These are phyloP conservation scores for Botryococcus braunii DNA, from an alignment of 163 green algal species.

Conservation along the genomic window DNA sequence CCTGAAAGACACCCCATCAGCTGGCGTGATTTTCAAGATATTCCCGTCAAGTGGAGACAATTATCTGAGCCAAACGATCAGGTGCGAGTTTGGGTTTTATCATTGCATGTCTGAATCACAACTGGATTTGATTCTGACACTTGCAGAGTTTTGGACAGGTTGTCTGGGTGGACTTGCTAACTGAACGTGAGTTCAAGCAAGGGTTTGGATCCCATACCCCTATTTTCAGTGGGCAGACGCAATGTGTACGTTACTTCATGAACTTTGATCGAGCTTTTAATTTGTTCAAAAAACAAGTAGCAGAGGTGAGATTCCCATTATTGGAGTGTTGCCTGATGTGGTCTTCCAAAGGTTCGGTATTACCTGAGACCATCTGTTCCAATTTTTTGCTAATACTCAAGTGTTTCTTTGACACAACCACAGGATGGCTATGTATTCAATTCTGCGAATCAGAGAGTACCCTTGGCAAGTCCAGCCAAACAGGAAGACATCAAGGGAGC, in stretches of 20 bases:
- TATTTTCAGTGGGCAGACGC: constrained; percentile 82
- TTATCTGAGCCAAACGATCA: constrained; percentile 86
- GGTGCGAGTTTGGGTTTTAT: constrained; percentile 13
- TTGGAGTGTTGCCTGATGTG: too few relatives aligned
- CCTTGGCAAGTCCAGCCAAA: too few relatives aligned
- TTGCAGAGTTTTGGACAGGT: constrained; percentile 45
- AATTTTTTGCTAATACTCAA: too few relatives aligned
- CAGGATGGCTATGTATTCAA: too few relatives aligned
- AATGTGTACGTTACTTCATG: constrained; percentile 90
- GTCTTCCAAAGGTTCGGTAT: too few relatives aligned
- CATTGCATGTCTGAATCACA: too few relatives aligned
- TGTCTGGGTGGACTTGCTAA: constrained; percentile 91
- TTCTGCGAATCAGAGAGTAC: too few relatives aligned
- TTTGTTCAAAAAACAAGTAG: constrained; percentile 45
- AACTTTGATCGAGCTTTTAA: constrained; percentile 56
- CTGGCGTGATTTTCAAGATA: constrained; percentile 87
- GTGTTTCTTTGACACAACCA: too few relatives aligned
- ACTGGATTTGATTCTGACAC: background rate
- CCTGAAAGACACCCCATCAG: constrained; percentile 54
- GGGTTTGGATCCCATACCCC: constrained; percentile 86
- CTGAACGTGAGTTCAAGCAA: constrained; percentile 66
- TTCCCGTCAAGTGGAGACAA: constrained; percentile 88
- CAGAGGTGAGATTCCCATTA: constrained; percentile 7
- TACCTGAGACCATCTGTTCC: too few relatives aligned
- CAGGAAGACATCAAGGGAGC: too few relatives aligned